Evolutionary conservation across 2,329 filamentous ascomycete species (phyloP), one percentile per base, ranked within the genome.

Genomic region (Beauveria sp.): DNA sequence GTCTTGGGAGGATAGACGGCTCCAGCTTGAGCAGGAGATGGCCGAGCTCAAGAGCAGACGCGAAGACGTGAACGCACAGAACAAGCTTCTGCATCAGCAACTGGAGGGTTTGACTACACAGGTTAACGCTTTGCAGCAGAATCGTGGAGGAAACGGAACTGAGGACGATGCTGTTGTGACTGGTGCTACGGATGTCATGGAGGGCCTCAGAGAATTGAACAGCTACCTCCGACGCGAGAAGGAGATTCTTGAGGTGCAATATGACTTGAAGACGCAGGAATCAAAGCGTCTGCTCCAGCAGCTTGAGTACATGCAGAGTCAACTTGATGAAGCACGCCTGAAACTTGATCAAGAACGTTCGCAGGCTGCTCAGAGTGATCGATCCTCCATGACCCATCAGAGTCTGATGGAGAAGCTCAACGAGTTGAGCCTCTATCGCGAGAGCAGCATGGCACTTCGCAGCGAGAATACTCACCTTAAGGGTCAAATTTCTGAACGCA

Each of bases 181-280:
- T 18, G 75, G 80, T 7, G 76, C 83, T 5, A 81, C 85, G 56
- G 79, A 85, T 42, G 86, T 84, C 46, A 78, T 87, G 10, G 90
- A 91, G 66, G 90, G 90, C 59, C 83, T 96, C 10, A 89, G 95
- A 64, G 93, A 98, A 69, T 85, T 99, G 62, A 96, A 96, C 75
- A 89, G 85, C 64, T 99, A 95, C 73, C 79, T 99, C 64, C 88
- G 93, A 51, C 89, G 91, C 48, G 96, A 99, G 76, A 99, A 98
- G 79, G 95, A 98, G 72, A 98, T 99, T 66, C 83, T 97, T 9
- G 93, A 99, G 68, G 91, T 97, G n/a, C 93, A 98, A 70, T 90
- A 92, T 69, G 93, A 97, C 67, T 81, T 98, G 50, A 93, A 93
- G 69, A 82, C 87, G 0, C 91, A 96, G 68, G 95, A 99, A 75